A percentile compares a stretch with the other conserved stretches of the same genome.
Conservation (phyloP, 139 green algal species). For the Gonium pectorale region DNA sequence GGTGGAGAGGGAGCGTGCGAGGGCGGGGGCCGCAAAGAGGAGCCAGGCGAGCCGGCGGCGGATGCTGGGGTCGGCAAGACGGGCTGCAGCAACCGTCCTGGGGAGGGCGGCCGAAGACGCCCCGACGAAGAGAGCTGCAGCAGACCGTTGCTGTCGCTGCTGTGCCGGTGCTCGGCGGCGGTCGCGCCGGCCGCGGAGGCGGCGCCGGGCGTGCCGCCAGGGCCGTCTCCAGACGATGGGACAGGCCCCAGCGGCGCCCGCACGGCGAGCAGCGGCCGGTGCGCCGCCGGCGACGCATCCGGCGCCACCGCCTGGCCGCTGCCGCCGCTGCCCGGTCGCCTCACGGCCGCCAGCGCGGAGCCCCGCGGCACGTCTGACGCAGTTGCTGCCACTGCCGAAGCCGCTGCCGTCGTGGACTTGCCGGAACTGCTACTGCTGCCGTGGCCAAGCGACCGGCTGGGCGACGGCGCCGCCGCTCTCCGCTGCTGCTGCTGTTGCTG, state of each 20-base stretch:
- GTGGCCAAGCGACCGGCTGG: background rate
- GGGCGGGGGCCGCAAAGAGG: too few relatives aligned
- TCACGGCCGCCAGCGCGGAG: background rate
- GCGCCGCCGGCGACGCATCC: background rate
- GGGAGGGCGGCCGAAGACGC: background rate
- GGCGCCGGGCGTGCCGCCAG: background rate
- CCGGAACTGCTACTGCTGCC: background rate
- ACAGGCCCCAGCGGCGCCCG: background rate
- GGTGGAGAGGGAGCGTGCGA: too few relatives aligned
- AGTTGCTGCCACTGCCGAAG: background rate
- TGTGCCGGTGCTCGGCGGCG: background rate
- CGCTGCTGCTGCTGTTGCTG: background rate
- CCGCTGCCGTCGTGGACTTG: background rate
- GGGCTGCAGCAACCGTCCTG: background rate
- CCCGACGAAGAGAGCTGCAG: background rate
- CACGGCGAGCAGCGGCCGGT: too few relatives aligned
- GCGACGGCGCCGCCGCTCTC: background rate
- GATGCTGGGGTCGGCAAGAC: background rate
- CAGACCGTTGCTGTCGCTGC: slow-evolving; percentile 14
- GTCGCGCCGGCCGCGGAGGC: background rate
- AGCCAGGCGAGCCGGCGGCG: too few relatives aligned
- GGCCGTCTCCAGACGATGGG: background rate
- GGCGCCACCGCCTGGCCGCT: background rate
- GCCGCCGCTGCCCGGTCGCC: slow-evolving; percentile 24
- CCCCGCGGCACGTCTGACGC: background rate